phyloP scores from a whole-genome alignment of 1,284 basidiomycete genomes.

The Laetiporus sulphureus region DNA sequence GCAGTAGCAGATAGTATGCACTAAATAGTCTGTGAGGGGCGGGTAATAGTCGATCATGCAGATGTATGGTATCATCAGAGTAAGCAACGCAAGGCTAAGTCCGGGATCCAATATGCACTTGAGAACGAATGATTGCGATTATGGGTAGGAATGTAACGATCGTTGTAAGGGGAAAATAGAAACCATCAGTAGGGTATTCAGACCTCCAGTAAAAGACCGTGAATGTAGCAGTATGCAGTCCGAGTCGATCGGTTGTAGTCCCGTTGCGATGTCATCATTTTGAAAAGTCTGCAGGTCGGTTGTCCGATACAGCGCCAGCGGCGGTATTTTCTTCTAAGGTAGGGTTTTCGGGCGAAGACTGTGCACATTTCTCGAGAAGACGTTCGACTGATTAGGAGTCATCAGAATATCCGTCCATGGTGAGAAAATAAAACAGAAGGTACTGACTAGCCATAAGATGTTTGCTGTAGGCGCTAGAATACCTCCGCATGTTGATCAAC shows the following conservation, averaged over 20 bases:
- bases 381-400: constrained; percentile 51
- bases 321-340: constrained; percentile 6
- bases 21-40: constrained; percentile 14
- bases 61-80: constrained; percentile 16
- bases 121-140: constrained; percentile 13
- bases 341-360: constrained; percentile 5
- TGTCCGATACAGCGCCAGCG: constrained; percentile 13
- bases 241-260: too few species aligned
- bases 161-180: constrained; percentile 7
- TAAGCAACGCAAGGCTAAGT: constrained; percentile 10
- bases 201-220: too few species aligned
- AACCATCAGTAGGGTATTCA: constrained; percentile 8
- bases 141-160: constrained; percentile 12
- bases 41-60: too few species aligned
- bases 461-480: constrained; percentile 69
- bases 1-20: too few species aligned
- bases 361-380: constrained; percentile 42
- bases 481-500: constrained; percentile 63
- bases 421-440: constrained; percentile 1
- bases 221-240: too few species aligned
- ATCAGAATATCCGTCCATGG: background rate
- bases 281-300: constrained; percentile 5
- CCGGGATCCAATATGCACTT: constrained; percentile 17
- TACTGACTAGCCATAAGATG: constrained; percentile 72
- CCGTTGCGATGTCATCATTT: background rate